A percentile compares a stretch with the other conserved stretches of the same genome.
Evolutionary conservation across 1,284 basidiomycete species (phyloP).

Genomic region (Ustilago cynodontis): DNA sequence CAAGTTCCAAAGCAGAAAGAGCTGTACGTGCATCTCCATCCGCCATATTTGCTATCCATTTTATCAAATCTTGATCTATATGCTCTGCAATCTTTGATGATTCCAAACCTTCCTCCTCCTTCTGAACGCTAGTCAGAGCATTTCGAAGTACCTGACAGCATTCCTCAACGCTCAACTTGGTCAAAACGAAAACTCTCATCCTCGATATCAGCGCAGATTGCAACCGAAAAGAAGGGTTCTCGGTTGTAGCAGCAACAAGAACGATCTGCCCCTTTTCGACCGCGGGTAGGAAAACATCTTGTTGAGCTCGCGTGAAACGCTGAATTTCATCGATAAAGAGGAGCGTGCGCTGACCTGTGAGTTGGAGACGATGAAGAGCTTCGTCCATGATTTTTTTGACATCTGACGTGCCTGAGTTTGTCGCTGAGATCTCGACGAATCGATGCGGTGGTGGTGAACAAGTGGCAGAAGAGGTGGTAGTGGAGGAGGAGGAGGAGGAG

Average conservation of each 20-base stretch:
- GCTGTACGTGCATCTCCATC: slow-evolving; percentile 66
- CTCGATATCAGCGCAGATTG: slow-evolving; percentile 80
- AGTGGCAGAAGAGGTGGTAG: slow-evolving; percentile 1
- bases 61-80: slow-evolving; percentile 49
- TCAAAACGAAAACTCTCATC: slow-evolving; percentile 74
- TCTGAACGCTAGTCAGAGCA: slow-evolving; percentile 42
- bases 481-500: slow-evolving; percentile 69
- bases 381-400: slow-evolving; percentile 85
- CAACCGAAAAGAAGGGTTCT: slow-evolving; percentile 87
- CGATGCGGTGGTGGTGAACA: slow-evolving; percentile 52
- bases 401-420: slow-evolving; percentile 79
- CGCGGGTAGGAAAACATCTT: slow-evolving; percentile 72
- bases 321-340: slow-evolving; percentile 90
- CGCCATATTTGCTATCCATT: slow-evolving; percentile 63
- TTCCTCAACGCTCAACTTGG: slow-evolving; percentile 57
- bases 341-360: slow-evolving; percentile 80
- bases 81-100: slow-evolving; percentile 57
- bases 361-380: slow-evolving; percentile 78
- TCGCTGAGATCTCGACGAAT: slow-evolving; percentile 69
- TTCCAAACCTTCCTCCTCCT: background rate
- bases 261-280: slow-evolving; percentile 54
- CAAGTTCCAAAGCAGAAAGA: slow-evolving; percentile 60
- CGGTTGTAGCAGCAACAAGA: slow-evolving; percentile 89
- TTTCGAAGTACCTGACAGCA: slow-evolving; percentile 53
- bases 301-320: slow-evolving; percentile 82